phyloP scores from a whole-genome alignment of 768 basidiomycete genomes.

The Tulasnella sp. region DNA sequence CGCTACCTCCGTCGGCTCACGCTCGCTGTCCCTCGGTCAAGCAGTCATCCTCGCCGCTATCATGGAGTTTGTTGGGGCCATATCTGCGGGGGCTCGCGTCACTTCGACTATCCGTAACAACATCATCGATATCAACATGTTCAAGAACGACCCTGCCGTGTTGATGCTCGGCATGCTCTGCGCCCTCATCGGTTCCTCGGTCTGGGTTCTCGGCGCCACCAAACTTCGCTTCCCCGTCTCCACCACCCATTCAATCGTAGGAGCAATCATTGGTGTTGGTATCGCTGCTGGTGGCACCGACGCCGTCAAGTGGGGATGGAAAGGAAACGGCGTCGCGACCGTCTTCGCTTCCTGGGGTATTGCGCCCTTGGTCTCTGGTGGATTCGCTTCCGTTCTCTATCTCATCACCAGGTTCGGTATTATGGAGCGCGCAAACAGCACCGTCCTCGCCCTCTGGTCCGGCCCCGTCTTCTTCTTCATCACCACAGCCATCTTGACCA shows the following conservation, averaged over 20 bases:
- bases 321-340: constrained; percentile 38
- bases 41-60: constrained; percentile 38
- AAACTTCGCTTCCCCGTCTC: constrained; percentile 40
- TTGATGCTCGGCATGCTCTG: constrained; percentile 42
- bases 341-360: constrained; percentile 37
- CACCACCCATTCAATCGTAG: constrained; percentile 34
- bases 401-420: constrained; percentile 38
- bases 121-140: constrained; percentile 37
- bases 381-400: constrained; percentile 38
- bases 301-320: constrained; percentile 44
- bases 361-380: constrained; percentile 37
- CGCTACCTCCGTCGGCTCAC: constrained; percentile 40
- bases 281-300: constrained; percentile 38
- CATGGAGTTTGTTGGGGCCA: constrained; percentile 40
- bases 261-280: constrained; percentile 44
- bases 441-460: constrained; percentile 35
- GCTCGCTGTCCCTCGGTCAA: constrained; percentile 40
- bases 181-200: constrained; percentile 36
- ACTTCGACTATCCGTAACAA: constrained; percentile 44
- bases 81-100: constrained; percentile 39
- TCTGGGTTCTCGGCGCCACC: constrained; percentile 37
- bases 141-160: constrained; percentile 39
- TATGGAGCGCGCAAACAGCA: constrained; percentile 36
- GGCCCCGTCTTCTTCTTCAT: constrained; percentile 37
- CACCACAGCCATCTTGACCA: constrained; percentile 39